These are phyloP conservation scores for Neoboletus brunneissimus DNA, from an alignment of 768 basidiomycete species.

Conservation along the genomic window DNA sequence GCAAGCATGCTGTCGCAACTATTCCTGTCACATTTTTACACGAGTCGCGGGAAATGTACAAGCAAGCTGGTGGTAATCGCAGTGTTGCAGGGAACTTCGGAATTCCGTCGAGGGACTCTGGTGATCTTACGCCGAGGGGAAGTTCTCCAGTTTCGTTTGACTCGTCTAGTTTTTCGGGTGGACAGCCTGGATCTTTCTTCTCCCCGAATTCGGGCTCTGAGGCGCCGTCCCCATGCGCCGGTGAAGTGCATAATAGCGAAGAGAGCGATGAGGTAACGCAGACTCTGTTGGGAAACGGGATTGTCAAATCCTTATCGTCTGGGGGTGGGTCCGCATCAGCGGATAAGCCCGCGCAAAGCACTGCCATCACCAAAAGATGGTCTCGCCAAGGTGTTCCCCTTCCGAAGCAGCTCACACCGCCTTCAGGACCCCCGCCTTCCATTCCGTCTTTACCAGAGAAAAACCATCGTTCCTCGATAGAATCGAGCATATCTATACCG, in stretches of 20 bases:
- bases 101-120: conserved; percentile 14
- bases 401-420: conserved; percentile 55
- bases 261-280: conserved; percentile 1
- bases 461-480: conserved; percentile 24
- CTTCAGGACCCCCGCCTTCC: conserved; percentile 57
- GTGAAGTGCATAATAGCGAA: neutral
- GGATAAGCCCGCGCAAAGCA: conserved; percentile 24
- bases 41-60: conserved; percentile 23
- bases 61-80: conserved; percentile 25
- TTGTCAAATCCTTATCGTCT: neutral
- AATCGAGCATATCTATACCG: conserved; percentile 25
- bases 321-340: conserved; percentile 17
- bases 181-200: conserved; percentile 1
- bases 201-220: neutral
- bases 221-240: neutral
- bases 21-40: neutral
- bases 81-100: conserved; percentile 33
- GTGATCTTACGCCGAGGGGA: conserved; percentile 9
- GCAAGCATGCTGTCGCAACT: conserved; percentile 16
- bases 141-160: conserved; percentile 7
- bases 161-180: conserved; percentile 4
- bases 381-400: conserved; percentile 47
- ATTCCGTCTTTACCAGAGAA: conserved; percentile 33
- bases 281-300: neutral
- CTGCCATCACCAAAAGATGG: conserved; percentile 45